A percentile compares a stretch with the other conserved stretches of the same genome.
Conservation (phyloP, 179 eudicot genomes). For the Camellia oleifera region DNA sequence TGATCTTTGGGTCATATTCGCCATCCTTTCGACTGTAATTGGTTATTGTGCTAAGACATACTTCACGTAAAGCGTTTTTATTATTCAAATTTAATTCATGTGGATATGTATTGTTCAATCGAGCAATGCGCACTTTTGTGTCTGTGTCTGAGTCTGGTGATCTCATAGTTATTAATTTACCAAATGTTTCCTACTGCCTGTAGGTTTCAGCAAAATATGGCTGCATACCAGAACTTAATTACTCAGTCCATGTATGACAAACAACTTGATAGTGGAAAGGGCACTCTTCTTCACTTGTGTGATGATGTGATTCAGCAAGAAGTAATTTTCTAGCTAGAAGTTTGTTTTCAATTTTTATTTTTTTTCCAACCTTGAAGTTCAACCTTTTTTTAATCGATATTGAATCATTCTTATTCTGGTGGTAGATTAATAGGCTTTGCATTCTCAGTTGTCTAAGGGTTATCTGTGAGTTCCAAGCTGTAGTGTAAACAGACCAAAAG, state of each 20-base stretch:
- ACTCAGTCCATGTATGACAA: constrained; percentile 99
- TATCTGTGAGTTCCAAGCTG: too few species aligned
- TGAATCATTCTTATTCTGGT: constrained; percentile 14
- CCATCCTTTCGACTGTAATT: constrained; percentile 65
- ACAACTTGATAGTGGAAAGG: constrained; percentile 96
- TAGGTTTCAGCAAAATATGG: constrained; percentile 59
- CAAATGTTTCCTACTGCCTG: constrained; percentile 13
- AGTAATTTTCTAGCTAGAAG: constrained; percentile 42
- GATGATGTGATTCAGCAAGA: constrained; percentile 99
- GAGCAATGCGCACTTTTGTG: not conserved
- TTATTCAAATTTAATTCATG: constrained; percentile 3
- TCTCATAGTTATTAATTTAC: not conserved
- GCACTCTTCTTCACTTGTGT: constrained; percentile 97
- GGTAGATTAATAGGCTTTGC: not conserved
- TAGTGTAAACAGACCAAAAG: not conserved
- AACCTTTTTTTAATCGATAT: not conserved
- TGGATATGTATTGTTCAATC: not conserved
- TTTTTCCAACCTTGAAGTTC: not conserved
- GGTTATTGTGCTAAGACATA: constrained; percentile 95
- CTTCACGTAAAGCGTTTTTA: constrained; percentile 59
- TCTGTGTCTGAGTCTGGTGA: not conserved
- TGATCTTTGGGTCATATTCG: constrained; percentile 80
- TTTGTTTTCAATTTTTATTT: not conserved
- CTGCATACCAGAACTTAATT: constrained; percentile 64
- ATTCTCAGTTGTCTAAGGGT: too few species aligned